Conservation (phyloP, 2,329 filamentous ascomycete species). For the Xylaria sp. region DNA sequence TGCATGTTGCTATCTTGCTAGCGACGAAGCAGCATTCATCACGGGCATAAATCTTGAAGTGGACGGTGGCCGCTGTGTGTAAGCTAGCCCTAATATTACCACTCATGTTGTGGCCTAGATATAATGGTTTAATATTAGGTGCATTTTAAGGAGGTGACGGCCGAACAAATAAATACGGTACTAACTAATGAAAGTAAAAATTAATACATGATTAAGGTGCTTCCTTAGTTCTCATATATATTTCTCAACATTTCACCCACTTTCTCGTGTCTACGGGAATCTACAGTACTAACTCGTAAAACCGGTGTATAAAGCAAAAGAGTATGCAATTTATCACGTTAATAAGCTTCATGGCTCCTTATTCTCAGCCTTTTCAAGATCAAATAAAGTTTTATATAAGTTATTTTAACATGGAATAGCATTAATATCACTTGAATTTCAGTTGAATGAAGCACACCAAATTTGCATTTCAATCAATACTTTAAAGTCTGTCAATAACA, state of each 20-base stretch:
- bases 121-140: background rate
- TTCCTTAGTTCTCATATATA: background rate
- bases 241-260: background rate
- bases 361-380: too few relatives aligned
- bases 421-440: too few relatives aligned
- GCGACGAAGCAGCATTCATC: constrained; percentile 76
- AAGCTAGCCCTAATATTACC: background rate
- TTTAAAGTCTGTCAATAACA: too few relatives aligned
- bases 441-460: too few relatives aligned
- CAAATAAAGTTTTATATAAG: too few relatives aligned
- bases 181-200: too few relatives aligned
- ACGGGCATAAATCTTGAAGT: constrained; percentile 77
- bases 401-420: too few relatives aligned
- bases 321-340: too few relatives aligned
- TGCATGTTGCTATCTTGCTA: constrained; percentile 74
- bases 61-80: constrained; percentile 49
- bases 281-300: background rate
- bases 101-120: background rate
- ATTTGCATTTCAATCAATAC: too few relatives aligned
- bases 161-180: background rate
- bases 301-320: too few relatives aligned
- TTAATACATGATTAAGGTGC: background rate
- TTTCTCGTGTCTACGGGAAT: background rate
- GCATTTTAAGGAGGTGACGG: background rate
- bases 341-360: too few relatives aligned